These are phyloP conservation scores for Puccinia hordei DNA, from an alignment of 1,284 basidiomycete genomes.

Conservation along the genomic window DNA sequence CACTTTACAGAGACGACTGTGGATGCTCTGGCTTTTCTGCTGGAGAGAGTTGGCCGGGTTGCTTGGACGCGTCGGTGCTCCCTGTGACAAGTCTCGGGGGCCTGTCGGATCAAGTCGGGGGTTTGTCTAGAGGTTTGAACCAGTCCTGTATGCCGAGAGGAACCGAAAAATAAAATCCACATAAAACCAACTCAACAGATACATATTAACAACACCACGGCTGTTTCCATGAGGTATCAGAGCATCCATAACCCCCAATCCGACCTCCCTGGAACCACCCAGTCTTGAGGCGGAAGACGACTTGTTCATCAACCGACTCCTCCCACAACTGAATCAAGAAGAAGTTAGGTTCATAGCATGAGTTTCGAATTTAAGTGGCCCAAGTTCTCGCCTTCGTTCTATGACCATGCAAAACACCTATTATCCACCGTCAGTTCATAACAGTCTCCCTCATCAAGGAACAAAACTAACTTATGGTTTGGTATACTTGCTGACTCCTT, in stretches of 20 bases:
- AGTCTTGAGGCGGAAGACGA: neutral
- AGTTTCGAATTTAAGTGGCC: conserved; percentile 98
- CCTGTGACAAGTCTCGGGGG: too few relatives aligned
- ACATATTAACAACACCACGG: too few relatives aligned
- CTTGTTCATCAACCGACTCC: neutral
- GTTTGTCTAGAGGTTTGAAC: too few relatives aligned
- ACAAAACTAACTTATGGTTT: neutral
- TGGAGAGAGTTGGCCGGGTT: too few relatives aligned
- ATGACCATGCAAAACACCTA: conserved; percentile 88
- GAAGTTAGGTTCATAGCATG: conserved; percentile 64
- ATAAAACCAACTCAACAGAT: neutral
- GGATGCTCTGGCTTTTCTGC: too few relatives aligned
- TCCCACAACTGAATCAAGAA: neutral
- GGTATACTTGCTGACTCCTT: neutral
- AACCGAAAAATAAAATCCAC: neutral
- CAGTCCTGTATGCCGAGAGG: too few relatives aligned
- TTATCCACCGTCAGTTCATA: conserved; percentile 67
- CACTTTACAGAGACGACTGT: too few relatives aligned
- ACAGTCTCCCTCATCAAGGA: neutral
- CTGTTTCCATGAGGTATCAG: too few relatives aligned
- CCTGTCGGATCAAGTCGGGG: too few relatives aligned
- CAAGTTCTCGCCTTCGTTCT: conserved; percentile 90
- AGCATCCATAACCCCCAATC: too few relatives aligned
- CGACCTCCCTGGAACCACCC: neutral
- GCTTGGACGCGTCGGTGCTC: too few relatives aligned